These are phyloP conservation scores for Astrocystis sublimbata DNA, from an alignment of 495 filamentous ascomycete species.

Conservation along the genomic window DNA sequence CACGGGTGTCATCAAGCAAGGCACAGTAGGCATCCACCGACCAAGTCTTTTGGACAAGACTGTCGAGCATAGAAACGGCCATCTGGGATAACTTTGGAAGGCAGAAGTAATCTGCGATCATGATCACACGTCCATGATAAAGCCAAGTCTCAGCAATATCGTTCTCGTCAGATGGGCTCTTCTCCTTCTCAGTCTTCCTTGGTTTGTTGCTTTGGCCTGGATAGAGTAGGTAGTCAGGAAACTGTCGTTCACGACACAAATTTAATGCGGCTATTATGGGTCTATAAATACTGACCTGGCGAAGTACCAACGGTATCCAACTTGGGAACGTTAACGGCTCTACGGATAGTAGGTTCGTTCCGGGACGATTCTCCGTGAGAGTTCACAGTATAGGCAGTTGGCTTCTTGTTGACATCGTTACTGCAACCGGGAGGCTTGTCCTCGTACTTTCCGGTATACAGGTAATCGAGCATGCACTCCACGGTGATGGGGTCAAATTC, in stretches of 20 bases:
- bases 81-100: background rate
- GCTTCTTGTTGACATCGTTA: background rate
- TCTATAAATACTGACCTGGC: background rate
- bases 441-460: background rate
- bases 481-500: background rate
- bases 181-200: background rate
- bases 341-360: too few species aligned
- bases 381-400: background rate
- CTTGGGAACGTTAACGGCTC: background rate
- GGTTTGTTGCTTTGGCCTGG: background rate
- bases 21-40: background rate
- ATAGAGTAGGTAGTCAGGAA: background rate
- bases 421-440: background rate
- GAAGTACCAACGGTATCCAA: background rate
- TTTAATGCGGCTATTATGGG: background rate
- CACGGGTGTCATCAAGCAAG: background rate
- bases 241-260: background rate
- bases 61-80: background rate
- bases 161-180: background rate
- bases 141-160: background rate
- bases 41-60: background rate
- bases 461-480: background rate
- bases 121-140: background rate
- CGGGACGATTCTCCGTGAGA: too few species aligned
- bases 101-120: background rate